phyloP scores from a whole-genome alignment of 495 filamentous ascomycete genomes.

The Aspergillus sparsus region DNA sequence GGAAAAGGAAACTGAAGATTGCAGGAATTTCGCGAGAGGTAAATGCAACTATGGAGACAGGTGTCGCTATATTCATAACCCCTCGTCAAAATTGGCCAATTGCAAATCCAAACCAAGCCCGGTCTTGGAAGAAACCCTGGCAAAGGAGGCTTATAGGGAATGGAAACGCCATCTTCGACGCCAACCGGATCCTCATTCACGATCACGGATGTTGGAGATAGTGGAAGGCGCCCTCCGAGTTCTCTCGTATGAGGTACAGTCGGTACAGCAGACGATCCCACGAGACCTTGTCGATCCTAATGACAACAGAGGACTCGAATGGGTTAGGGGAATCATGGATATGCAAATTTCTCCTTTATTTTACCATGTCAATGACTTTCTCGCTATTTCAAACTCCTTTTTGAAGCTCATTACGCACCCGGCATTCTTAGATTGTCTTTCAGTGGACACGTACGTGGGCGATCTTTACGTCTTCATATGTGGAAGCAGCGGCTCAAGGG shows the following conservation, averaged over 20 bases:
- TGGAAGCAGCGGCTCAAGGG: slow-evolving; percentile 6
- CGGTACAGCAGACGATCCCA: background rate
- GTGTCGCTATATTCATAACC: background rate
- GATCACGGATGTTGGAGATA: background rate
- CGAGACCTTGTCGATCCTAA: slow-evolving; percentile 10
- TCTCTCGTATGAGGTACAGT: background rate
- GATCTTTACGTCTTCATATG: slow-evolving; percentile 8
- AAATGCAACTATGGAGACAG: background rate
- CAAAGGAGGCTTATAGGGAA: background rate
- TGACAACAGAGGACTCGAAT: background rate
- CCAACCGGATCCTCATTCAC: background rate
- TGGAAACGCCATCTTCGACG: background rate
- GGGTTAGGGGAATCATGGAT: background rate
- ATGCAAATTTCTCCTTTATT: background rate
- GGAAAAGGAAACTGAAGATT: background rate
- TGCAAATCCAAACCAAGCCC: background rate
- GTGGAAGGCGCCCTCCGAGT: background rate
- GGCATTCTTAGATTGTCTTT: slow-evolving; percentile 2
- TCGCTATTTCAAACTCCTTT: background rate
- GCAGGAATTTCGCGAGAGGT: background rate
- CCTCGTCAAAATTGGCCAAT: background rate
- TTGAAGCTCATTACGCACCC: slow-evolving; percentile 2
- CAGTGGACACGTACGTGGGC: slow-evolving; percentile 6
- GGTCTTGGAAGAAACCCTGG: background rate
- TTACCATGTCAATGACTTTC: background rate